A percentile compares a stretch with the other conserved stretches of the same genome.
Conservation (phyloP, 1,139 yeast genomes). For the Pichia norvegensis region DNA sequence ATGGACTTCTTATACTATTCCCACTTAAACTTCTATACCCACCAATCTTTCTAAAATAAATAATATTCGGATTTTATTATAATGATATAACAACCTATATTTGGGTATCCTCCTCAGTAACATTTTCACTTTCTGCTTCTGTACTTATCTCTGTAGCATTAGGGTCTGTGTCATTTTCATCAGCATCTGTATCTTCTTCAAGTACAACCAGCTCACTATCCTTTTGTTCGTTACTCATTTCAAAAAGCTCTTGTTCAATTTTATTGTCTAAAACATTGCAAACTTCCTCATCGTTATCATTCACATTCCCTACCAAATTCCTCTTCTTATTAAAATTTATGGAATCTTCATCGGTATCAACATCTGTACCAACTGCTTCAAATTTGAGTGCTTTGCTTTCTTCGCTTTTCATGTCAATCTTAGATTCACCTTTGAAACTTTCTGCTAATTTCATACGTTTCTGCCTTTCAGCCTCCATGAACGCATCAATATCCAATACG, state of each 20-base stretch:
- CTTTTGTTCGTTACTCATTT: not conserved
- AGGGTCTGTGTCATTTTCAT: not conserved
- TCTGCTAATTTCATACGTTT: constrained; percentile 35
- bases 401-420: constrained; percentile 45
- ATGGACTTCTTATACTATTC: constrained; percentile 2
- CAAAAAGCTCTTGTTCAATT: not conserved
- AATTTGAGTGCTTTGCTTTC: constrained; percentile 32
- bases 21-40: not conserved
- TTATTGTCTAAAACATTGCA: not conserved
- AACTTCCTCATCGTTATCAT: not conserved
- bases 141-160: not conserved
- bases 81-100: no score
- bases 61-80: no score
- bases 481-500: constrained; percentile 27
- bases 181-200: constrained; percentile 9
- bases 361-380: not conserved
- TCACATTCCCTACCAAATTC: not conserved
- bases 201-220: not conserved
- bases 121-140: not conserved
- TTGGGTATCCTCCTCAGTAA: not conserved
- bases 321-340: not conserved
- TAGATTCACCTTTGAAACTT: constrained; percentile 34
- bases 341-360: not conserved
- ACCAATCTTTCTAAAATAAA: no score
- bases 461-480: constrained; percentile 23